Conservation (phyloP, 1,139 yeast genomes). For the Waltiozyma sp. region DNA sequence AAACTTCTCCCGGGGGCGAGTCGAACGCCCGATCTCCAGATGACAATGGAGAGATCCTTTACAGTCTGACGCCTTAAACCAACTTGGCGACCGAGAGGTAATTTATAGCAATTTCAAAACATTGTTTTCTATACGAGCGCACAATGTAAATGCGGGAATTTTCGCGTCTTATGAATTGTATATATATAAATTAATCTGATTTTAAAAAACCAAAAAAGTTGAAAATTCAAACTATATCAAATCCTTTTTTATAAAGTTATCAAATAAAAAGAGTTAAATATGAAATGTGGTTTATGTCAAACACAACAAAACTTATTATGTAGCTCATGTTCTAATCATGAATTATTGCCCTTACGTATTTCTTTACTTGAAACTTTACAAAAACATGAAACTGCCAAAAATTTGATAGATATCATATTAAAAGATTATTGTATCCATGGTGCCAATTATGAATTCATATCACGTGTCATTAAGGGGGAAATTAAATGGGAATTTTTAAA, state of each 20-base stretch:
- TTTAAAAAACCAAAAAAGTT: too few species aligned
- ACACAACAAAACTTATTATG: constrained; percentile 6
- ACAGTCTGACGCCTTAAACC: background rate
- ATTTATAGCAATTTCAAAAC: too few species aligned
- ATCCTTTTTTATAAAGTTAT: too few species aligned
- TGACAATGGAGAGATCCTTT: background rate
- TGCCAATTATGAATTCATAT: constrained; percentile 6
- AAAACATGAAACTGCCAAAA: constrained; percentile 5
- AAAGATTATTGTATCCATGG: constrained; percentile 11
- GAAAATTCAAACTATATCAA: too few species aligned
- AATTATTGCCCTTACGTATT: constrained; percentile 8
- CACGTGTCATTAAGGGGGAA: constrained; percentile 2
- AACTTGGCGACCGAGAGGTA: background rate
- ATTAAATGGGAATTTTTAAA: background rate
- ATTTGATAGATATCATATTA: constrained; percentile 9
- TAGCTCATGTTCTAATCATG: constrained; percentile 8
- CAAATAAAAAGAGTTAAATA: too few species aligned
- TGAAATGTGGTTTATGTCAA: background rate
- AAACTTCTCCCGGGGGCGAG: background rate
- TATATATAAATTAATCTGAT: too few species aligned
- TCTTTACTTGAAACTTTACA: constrained; percentile 8
- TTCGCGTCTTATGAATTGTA: too few species aligned
- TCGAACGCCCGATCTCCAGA: background rate
- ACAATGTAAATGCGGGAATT: too few species aligned
- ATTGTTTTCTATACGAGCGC: too few species aligned